Evolutionary conservation across 768 basidiomycete species (phyloP).

Genomic region (Xerocomellus intermedius): DNA sequence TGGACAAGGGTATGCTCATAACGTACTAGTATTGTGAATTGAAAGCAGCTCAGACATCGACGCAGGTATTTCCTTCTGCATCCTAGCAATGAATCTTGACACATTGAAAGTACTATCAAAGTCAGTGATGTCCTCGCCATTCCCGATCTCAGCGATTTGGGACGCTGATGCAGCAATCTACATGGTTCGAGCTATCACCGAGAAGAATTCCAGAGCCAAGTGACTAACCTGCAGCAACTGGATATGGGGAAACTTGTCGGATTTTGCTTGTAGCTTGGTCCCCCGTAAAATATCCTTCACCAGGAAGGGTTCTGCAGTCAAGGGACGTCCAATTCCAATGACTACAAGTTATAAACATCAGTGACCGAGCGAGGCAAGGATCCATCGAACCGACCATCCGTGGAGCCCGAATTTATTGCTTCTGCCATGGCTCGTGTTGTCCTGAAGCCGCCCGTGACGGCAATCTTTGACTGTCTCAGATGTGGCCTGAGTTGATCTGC

Average conservation of each 20-base stretch:
- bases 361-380: background rate
- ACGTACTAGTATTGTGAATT: background rate
- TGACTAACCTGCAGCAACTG: conserved; percentile 31
- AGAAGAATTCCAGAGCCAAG: background rate
- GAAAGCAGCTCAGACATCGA: conserved; percentile 32
- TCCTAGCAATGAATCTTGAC: conserved; percentile 30
- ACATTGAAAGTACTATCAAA: conserved; percentile 32
- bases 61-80: conserved; percentile 32
- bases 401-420: conserved; percentile 22
- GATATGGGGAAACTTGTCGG: conserved; percentile 37
- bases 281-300: conserved; percentile 30
- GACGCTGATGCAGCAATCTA: conserved; percentile 32
- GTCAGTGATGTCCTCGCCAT: conserved; percentile 34
- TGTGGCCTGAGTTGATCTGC: conserved; percentile 28
- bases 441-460: conserved; percentile 33
- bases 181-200: background rate
- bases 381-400: conserved; percentile 24
- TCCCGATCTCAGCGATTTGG: conserved; percentile 35
- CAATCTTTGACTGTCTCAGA: conserved; percentile 25
- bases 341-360: conserved; percentile 15
- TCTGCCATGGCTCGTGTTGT: conserved; percentile 28
- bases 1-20: background rate
- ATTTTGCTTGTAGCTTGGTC: conserved; percentile 21
- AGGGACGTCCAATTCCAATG: conserved; percentile 30
- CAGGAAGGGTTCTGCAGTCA: conserved; percentile 31